Evolutionary conservation across 1,284 basidiomycete genomes (phyloP), one percentile per base, ranked within the genome.

Genomic region (Chondrostereum purpureum): DNA sequence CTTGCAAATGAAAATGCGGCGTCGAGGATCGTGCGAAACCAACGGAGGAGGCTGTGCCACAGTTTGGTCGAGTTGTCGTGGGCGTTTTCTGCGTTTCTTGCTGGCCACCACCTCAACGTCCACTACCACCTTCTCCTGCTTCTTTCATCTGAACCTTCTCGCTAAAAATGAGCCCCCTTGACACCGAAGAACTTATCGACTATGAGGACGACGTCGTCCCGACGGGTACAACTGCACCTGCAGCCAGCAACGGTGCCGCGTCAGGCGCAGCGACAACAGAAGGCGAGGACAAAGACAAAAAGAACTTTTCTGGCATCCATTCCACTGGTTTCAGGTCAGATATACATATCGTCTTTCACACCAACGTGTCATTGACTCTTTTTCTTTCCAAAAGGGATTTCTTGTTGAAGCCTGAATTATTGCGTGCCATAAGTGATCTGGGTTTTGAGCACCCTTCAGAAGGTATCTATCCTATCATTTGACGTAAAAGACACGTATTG

Each of bases 381-480:
- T 50, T 50, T 55, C 46, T 51, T 42, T 45, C 49, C 39, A 50
- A 34, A 61, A 92, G 92, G 64, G 94, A 98, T 67, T 98, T 98
- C 74, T 73, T 98, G 60, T 74, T 98, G 68, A 98, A 97, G 76
- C 91, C 94, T 49, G 96, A 99, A 67, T 71, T 99, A 52, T 77
- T 99, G 58, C 88, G 96, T 57, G 94, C 96, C 45, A 99, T 99
- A 66, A 95, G 92, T 67, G 96, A 99, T 62, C 75, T 99, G 39
- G 96, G 96, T 71, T 99, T 99, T 64, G 96, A 99, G 69, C 96
- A 99, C 72, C 96, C 96, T 44, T 98, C 95, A 42, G 96, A 99
- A 81, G 95, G 95, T 97, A 58, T 66, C 22, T 17, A 23, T 23
- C 13, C 38, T 42, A 22, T 55, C 22, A 37, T 24, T 13, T 12